These are phyloP conservation scores for Leccinum barrowsii DNA, from an alignment of 768 basidiomycete species.

Conservation along the genomic window DNA sequence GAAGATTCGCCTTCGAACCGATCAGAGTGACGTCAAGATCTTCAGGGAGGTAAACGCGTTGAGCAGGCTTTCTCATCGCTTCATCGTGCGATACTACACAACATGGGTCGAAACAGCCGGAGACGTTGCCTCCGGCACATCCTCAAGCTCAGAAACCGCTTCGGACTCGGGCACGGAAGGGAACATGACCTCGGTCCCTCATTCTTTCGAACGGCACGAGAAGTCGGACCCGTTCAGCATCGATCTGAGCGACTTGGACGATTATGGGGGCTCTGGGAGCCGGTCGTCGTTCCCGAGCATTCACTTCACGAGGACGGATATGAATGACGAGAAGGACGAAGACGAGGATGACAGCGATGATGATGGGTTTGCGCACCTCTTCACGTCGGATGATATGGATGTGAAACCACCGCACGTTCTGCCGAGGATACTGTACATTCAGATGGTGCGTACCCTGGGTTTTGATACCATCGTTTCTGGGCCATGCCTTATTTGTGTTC, in stretches of 20 bases:
- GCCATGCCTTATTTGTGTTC: background rate
- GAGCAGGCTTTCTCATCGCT: conserved; percentile 82
- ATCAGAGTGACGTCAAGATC: conserved; percentile 81
- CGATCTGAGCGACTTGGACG: conserved; percentile 61
- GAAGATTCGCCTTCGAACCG: conserved; percentile 77
- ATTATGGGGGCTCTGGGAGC: conserved; percentile 49
- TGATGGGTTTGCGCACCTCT: conserved; percentile 37
- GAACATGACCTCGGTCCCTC: conserved; percentile 56
- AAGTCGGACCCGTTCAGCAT: conserved; percentile 61
- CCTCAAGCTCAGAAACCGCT: conserved; percentile 44
- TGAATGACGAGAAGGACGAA: conserved; percentile 38
- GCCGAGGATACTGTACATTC: conserved; percentile 78
- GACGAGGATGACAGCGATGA: conserved; percentile 45
- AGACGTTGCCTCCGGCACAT: conserved; percentile 41
- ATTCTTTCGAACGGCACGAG: conserved; percentile 36
- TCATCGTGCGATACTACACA: conserved; percentile 89
- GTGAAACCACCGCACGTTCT: conserved; percentile 28
- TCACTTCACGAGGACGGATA: conserved; percentile 59
- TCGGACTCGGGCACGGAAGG: conserved; percentile 39
- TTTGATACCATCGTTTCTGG: background rate
- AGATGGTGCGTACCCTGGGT: conserved; percentile 63
- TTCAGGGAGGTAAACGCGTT: conserved; percentile 89
- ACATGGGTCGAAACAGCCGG: conserved; percentile 84
- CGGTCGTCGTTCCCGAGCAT: conserved; percentile 78
- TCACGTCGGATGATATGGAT: conserved; percentile 32